Evolutionary conservation across 768 basidiomycete genomes (phyloP), one percentile per base, ranked within the genome.

Genomic region (Thelephora ganbajun): DNA sequence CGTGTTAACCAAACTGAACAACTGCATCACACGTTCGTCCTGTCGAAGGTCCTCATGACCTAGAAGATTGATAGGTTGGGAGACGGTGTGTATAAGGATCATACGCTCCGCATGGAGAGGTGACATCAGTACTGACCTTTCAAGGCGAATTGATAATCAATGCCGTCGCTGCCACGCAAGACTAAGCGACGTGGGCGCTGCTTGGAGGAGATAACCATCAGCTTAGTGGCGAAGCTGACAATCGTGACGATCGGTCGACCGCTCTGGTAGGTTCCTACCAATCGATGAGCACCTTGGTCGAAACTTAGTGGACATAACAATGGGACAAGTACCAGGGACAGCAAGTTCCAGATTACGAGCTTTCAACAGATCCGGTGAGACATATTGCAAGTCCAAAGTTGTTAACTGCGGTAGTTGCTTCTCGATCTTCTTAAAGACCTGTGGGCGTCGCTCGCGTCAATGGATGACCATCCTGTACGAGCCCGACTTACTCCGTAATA

Each of bases 1-100:
- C 0, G 90, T 94, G 64, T 99, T 99, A 56, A 98, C 86, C 43
- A 99, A 79, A 50, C 96, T 86, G 63, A 98, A 98, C 16, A 98
- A 74, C 62, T 99, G 96, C 94, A 98, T 98, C 48, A 98, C 96
- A 52, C 96, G 79, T 58, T 99, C 96, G 60, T 99, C 96, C 65
- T 98, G 96, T 35, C 96, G 91, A 45, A 99, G 72, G 68, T 99
- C 96, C 67, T 99, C 96, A 63, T 99, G 96, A 6, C 96, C 91
- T 93, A 9, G 18, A 7, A 20, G 20, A 5, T 11, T 34, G 19
- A 26, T 39, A 26, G 18, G 33, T 33, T n/a, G 19, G 18, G n/a
- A 0, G 35, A 35, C 6, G 18, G 30, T 14, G n/a, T 37, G 19
- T 30, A 30, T 30, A 30, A 30, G 26, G 9, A 4, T 36, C 33